Evolutionary conservation across 2,329 filamentous ascomycete species (phyloP), one percentile per base, ranked within the genome.

Genomic region (Clonostachys byssicola): DNA sequence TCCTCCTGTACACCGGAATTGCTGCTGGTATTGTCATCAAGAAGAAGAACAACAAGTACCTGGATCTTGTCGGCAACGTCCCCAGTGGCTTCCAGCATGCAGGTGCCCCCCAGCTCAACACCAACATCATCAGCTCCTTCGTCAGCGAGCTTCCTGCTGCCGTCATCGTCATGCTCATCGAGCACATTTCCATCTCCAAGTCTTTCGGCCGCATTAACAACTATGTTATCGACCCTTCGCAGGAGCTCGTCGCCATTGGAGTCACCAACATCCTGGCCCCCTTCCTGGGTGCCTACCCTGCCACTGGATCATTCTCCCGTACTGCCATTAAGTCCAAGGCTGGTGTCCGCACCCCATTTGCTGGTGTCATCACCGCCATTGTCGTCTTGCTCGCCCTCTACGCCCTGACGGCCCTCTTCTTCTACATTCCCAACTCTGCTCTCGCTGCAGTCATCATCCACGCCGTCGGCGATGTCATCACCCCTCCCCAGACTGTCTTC

Each of bases 281-380:
- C 10, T 92, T 94, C 72, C 72, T 92, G 2, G 88, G 90, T 45
- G 89, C 76, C 3, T 96, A 95, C 56, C 89, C 90, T 5, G 88
- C 89, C 1, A 96, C 90, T 12, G 91, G 90, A 6, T 95, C 90
- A 3, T 96, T 96, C 74, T 92, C 88, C 8, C 83, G 90, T 51
- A 95, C 90, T 18, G 91, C 90, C 44, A 95, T 96, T 73, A 95
- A 95, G 67, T 89, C 90, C n/a, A 95, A 95, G 70, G 89, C 90
- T 46, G 90, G 90, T 61, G 90, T 95, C 2, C 84, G 90, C 40
- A 95, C 89, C 5, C 91, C 90, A 1, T 82, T 95, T 47, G 90
- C 88, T 34, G 90, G 90, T 74, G 80, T 92, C 42, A 89, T 95
- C 51, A 95, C 90, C 12, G 90, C 86, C 1, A 51, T 89, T 17